phyloP scores from a whole-genome alignment of 129 eudicot genomes.

The Oenanthe sinensis region DNA sequence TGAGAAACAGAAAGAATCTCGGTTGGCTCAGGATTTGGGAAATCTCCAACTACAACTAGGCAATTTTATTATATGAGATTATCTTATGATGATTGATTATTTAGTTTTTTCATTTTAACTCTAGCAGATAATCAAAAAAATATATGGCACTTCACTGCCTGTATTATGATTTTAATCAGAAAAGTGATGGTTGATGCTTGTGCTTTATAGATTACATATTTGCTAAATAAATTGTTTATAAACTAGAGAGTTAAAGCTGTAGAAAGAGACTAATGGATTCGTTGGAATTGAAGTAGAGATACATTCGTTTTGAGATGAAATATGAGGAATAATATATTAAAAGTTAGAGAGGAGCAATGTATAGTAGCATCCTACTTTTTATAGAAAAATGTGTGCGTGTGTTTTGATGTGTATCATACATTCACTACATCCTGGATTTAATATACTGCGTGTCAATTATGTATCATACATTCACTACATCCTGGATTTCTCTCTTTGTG shows the following conservation, averaged over 20 bases:
- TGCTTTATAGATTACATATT: not conserved
- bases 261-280: not conserved
- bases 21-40: not conserved
- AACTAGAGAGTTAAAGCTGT: not conserved
- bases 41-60: not conserved
- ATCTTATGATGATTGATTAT: slow-evolving; percentile 12
- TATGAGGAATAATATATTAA: not conserved
- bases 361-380: not conserved
- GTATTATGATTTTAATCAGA: not conserved
- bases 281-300: not conserved
- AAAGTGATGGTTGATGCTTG: not conserved
- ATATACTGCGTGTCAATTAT: not conserved
- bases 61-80: not conserved
- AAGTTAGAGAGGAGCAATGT: not conserved
- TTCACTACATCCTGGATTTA: not conserved
- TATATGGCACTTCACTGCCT: not conserved
- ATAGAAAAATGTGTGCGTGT: not conserved
- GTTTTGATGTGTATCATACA: not conserved
- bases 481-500: not conserved
- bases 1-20: not conserved
- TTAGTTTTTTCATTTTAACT: slow-evolving; percentile 13
- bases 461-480: not conserved
- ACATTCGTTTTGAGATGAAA: not conserved
- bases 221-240: not conserved
- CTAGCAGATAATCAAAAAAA: not conserved